These are phyloP conservation scores for Angomonas ambiguus DNA, from an alignment of 208 protist genomes.

Conservation along the genomic window DNA sequence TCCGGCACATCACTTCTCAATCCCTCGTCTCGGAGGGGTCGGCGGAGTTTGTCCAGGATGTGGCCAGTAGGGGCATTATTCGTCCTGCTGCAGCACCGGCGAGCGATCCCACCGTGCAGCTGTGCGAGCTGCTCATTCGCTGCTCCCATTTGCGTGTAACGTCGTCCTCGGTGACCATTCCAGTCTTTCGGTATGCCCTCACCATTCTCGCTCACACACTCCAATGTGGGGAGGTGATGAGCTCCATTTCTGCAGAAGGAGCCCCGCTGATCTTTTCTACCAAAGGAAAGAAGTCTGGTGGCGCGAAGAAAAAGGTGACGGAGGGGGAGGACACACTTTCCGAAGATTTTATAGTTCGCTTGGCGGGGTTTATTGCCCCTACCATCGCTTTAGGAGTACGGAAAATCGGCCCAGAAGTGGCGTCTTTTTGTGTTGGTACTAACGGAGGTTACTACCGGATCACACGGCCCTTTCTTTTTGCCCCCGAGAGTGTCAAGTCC, in stretches of 20 bases:
- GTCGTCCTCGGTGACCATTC: slow-evolving; percentile 22
- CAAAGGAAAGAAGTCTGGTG: slow-evolving; percentile 14
- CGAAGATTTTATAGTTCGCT: slow-evolving; percentile 21
- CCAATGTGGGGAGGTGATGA: slow-evolving; percentile 23
- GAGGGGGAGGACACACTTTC: slow-evolving; percentile 11
- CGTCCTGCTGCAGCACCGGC: slow-evolving; percentile 9
- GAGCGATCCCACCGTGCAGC: slow-evolving; percentile 33
- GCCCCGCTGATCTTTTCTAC: slow-evolving; percentile 44
- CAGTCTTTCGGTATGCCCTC: slow-evolving; percentile 66
- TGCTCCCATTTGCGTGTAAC: slow-evolving; percentile 55
- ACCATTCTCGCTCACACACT: slow-evolving; percentile 44
- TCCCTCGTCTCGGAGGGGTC: slow-evolving; percentile 15
- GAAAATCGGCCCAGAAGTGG: slow-evolving; percentile 54
- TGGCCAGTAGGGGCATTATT: slow-evolving; percentile 35
- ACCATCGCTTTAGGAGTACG: slow-evolving; percentile 35
- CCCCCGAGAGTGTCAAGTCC: neutral
- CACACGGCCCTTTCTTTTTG: slow-evolving; percentile 50
- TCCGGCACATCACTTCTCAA: slow-evolving; percentile 14
- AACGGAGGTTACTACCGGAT: slow-evolving; percentile 71
- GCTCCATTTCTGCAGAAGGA: slow-evolving; percentile 7
- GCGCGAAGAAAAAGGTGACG: slow-evolving; percentile 1
- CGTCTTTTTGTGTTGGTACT: slow-evolving; percentile 53
- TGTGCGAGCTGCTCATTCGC: slow-evolving; percentile 52
- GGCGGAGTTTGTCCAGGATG: slow-evolving; percentile 51
- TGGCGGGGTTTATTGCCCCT: slow-evolving; percentile 31